Conservation (phyloP, 2,329 filamentous ascomycete species). For the Aspergillus thermomutatus region DNA sequence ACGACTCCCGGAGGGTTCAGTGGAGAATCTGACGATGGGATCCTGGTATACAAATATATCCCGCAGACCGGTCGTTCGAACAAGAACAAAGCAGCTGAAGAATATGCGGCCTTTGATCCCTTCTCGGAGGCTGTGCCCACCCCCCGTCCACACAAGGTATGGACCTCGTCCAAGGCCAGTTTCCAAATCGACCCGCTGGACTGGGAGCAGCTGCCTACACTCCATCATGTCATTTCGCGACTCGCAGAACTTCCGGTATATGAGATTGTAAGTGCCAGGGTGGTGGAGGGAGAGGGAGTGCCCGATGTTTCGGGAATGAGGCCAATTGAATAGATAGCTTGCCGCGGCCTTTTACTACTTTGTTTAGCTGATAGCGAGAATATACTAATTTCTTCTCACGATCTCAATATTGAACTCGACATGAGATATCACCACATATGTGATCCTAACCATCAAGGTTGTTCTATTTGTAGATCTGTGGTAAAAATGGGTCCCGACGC, state of each 20-base stretch:
- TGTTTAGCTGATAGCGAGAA: no score
- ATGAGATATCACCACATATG: no score
- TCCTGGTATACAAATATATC: constrained; percentile 40
- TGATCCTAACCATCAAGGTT: no score
- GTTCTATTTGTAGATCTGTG: no score
- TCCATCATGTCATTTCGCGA: constrained; percentile 54
- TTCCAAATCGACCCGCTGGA: constrained; percentile 49
- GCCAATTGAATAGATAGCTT: not conserved
- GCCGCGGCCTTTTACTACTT: no score
- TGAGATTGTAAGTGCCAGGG: constrained; percentile 35
- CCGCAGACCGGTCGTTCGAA: constrained; percentile 49
- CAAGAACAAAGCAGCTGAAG: constrained; percentile 50
- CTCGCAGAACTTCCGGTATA: constrained; percentile 56
- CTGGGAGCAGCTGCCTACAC: constrained; percentile 55
- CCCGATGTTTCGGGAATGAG: constrained; percentile 33
- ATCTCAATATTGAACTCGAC: no score
- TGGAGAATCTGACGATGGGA: no score
- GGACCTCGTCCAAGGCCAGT: constrained; percentile 30
- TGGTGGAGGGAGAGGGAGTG: constrained; percentile 53
- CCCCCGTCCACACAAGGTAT: constrained; percentile 14
- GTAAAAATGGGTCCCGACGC: no score
- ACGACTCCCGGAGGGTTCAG: not conserved
- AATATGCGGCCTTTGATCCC: constrained; percentile 47
- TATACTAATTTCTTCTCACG: no score
- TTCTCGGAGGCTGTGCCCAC: constrained; percentile 24